Evolutionary conservation across 2,329 filamentous ascomycete species (phyloP), one percentile per base, ranked within the genome.

Genomic region (Fusarium annulatum): DNA sequence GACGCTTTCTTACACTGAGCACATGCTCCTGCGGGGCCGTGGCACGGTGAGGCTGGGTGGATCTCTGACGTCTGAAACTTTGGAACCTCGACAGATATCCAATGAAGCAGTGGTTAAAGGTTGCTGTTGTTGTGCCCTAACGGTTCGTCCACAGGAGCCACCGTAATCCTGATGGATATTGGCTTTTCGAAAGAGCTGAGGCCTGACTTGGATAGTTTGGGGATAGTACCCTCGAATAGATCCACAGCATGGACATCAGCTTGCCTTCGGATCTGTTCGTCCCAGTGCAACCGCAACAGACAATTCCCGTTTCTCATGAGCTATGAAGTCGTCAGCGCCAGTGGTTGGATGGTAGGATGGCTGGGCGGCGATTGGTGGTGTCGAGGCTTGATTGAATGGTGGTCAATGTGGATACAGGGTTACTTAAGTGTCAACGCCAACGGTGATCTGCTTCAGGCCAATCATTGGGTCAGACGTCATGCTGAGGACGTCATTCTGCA

Each of bases 111-210:
- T 73, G 42, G 73, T 78, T 51, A 58, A 64, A 70, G 61, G 61
- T 26, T 67, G 45, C 19, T 51, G 71, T 70, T 77, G 76, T 76
- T 76, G 70, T 79, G 78, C 78, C 78, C 78, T 80, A 80, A 78
- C 69, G 67, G 52, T 71, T 66, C 69, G 72, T 74, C 77, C 78
- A 79, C 78, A 75, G 61, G 48, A 73, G 65, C 65, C 49, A 34
- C 28, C n/a, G 18, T 23, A 59, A 45, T 67, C 23, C 43, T 14
- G 30, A 51, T 26, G 33, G 30, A 36, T 36, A 52, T 36, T 23
- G 48, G 28, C 23, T 38, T n/a, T 23, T 41, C 33, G 21, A 34
- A 23, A n/a, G 30, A 36, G 58, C n/a, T 30, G 34, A 57, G 21
- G 42, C 41, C 55, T 39, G 21, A 23, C 38, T 64, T 36, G 39